Base-by-base conservation (phyloP, 306 rosid genomes). In the Citrullus amarus region DNA sequence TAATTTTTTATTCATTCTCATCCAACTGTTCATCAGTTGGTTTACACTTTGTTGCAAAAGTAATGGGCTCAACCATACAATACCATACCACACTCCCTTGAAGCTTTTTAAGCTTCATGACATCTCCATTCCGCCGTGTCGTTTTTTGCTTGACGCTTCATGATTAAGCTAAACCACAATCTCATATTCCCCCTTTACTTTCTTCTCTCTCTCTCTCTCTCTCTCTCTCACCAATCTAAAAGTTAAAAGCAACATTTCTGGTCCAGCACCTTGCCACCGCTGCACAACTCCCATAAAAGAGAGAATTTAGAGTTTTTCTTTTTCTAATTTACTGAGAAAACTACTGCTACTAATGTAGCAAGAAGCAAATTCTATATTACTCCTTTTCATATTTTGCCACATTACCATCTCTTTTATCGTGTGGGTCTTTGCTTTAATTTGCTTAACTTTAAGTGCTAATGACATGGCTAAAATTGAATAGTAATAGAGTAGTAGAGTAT, bases 61-160 rank as follows among this genome's bases (percentile, higher is more conserved):
- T 46, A 20, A 46, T 71, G 39, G 57, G 58, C 34, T 53, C 20
- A 53, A 53, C 57, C 57, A 53, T 53, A 53, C 57, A 48, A 48
- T 48, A 53, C 57, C 57, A 53, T 53, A 17, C 57, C 20, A 6
- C 15, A 15, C 20, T 8, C 57, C 2, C 57, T 53, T 53, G 4
- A 53, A 10, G 4, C 20, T 53, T 53, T 53, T 53, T 55, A 55
- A 55, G 10, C 16, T 25, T 71, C 76, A 48, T 46, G 56, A 43
- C 56, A 43, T 17, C n/a, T 69, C 56, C 75, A 77, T 50, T 81
- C 79, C 84, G 77, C 73, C 79, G 78, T 81, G 83, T 59, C 18
- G 61, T 56, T 67, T 80, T 82, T 79, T 65, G 90, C 84, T 89
- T 88, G 91, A 91, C 92, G 86, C 98, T 93, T 93, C 92, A 88